Base-by-base conservation (phyloP, 192 early-diverging fungal genomes). In the Cladochytrium replicatum region DNA sequence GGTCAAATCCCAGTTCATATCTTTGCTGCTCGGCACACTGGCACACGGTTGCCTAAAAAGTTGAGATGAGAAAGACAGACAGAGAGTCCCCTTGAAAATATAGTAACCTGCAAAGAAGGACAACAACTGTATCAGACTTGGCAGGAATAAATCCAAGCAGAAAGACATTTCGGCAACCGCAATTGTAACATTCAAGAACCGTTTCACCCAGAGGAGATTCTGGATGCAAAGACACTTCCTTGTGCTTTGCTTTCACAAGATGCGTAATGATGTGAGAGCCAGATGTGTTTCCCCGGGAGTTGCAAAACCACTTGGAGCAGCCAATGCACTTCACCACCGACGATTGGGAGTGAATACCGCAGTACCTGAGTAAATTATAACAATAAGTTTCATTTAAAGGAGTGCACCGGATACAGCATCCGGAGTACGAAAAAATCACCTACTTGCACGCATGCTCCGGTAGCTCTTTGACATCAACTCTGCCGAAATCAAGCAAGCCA, bases 121-220 rank as follows among this genome's bases (percentile, higher is more conserved):
- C 93, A 4, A 99, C 92, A 6, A 99, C 93, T 2, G 93, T 92
- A 57, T 97, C 92, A 24, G 85, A 83, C 69, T 99, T 99, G 21
- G 96, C 96, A 3, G 96, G 96, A 54, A 97, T 97, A 55, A 97
- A 99, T 1, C 96, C 96, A 26, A 99, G 78, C 39, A 91, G 73
- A 64, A 99, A 99, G 27, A 93, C 83, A 55, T 99, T 99, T 43
- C 85, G 75, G 29, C 77, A 84, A 9, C 93, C 89, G 66, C 95
- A 99, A 65, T 93, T 89, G 72, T 97, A 99, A 61, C 95, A 99
- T 63, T 99, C 95, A 29, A 99, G 74, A 1, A 83, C 76, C 1
- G 88, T 91, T 39, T 97, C 95, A 19, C 93, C 95, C 8, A 99
- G 78, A 17, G 89, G 85, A 6, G 86, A 85, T n/a, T 88, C 82